These are phyloP conservation scores for Diversispora epigaea DNA, from an alignment of 192 early-diverging fungal species.

Conservation along the genomic window DNA sequence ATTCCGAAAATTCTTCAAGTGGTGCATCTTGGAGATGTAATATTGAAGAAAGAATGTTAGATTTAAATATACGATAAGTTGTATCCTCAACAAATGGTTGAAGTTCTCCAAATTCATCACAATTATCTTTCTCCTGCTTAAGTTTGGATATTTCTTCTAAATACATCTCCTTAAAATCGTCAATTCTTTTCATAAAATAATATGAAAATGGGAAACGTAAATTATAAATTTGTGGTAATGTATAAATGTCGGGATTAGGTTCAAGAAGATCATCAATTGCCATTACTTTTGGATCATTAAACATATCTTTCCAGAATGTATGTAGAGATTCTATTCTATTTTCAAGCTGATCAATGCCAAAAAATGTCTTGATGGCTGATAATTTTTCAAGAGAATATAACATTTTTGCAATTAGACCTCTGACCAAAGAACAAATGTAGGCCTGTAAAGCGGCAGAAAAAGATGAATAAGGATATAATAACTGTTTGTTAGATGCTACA, in stretches of 20 bases:
- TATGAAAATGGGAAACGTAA: slow-evolving; percentile 29
- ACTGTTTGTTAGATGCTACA: slow-evolving; percentile 21
- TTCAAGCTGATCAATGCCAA: not conserved
- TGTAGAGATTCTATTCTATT: not conserved
- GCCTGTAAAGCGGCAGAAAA: slow-evolving; percentile 21
- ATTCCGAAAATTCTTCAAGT: not conserved
- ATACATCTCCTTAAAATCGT: slow-evolving; percentile 14
- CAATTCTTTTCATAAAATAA: slow-evolving; percentile 31
- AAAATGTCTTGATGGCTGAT: slow-evolving; percentile 17
- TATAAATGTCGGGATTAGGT: not conserved
- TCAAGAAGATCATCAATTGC: not conserved
- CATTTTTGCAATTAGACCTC: slow-evolving; percentile 23
- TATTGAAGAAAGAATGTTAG: not conserved
- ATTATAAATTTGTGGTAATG: slow-evolving; percentile 5
- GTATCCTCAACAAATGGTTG: not conserved
- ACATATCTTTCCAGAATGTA: slow-evolving; percentile 11
- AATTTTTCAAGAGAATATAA: slow-evolving; percentile 28
- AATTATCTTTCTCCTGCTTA: slow-evolving; percentile 7
- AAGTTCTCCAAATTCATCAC: slow-evolving; percentile 24
- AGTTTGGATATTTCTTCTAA: slow-evolving; percentile 2
- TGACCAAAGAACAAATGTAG: slow-evolving; percentile 12
- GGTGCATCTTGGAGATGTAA: not conserved
- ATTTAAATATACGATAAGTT: not conserved
- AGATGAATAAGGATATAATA: slow-evolving; percentile 16
- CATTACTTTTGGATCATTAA: not conserved